Conservation (phyloP, 106 monocot genomes). For the Chionographis japonica region DNA sequence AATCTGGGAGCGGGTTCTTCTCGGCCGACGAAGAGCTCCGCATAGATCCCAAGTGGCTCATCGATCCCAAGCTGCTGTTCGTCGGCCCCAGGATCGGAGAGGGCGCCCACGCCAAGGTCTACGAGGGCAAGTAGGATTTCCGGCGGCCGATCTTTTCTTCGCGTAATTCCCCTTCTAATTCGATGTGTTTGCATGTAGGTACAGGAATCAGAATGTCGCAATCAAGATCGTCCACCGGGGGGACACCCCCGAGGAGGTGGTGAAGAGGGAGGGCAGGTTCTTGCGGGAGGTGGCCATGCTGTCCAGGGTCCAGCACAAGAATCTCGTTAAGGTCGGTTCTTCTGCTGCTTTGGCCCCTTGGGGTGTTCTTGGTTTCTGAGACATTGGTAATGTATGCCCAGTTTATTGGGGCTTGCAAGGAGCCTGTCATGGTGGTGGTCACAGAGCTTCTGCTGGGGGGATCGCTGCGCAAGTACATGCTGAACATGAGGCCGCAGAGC, state of each 20-base stretch:
- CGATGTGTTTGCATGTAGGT: constrained; percentile 35
- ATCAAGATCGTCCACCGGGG: constrained; percentile 89
- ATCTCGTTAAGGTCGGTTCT: constrained; percentile 78
- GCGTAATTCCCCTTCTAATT: neutral
- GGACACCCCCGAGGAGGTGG: constrained; percentile 65
- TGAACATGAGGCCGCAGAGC: constrained; percentile 69
- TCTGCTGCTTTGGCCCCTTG: neutral
- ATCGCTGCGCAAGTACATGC: constrained; percentile 72
- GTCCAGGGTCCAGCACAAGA: constrained; percentile 88
- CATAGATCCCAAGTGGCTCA: constrained; percentile 62
- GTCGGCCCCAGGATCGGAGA: constrained; percentile 76
- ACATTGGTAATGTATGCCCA: constrained; percentile 12
- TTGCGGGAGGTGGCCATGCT: constrained; percentile 88
- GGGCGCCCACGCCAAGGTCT: constrained; percentile 75
- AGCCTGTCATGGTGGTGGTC: constrained; percentile 97
- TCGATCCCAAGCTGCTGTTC: constrained; percentile 66
- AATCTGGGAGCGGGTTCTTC: constrained; percentile 50
- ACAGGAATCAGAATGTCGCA: constrained; percentile 93
- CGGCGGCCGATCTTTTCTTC: neutral
- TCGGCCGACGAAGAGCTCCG: constrained; percentile 23
- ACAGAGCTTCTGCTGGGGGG: constrained; percentile 91
- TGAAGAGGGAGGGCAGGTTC: constrained; percentile 79
- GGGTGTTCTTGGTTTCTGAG: neutral
- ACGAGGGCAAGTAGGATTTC: constrained; percentile 62
- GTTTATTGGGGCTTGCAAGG: constrained; percentile 95